Evolutionary conservation across 2,329 filamentous ascomycete genomes (phyloP).

Genomic region (Curvularia verruculosa): DNA sequence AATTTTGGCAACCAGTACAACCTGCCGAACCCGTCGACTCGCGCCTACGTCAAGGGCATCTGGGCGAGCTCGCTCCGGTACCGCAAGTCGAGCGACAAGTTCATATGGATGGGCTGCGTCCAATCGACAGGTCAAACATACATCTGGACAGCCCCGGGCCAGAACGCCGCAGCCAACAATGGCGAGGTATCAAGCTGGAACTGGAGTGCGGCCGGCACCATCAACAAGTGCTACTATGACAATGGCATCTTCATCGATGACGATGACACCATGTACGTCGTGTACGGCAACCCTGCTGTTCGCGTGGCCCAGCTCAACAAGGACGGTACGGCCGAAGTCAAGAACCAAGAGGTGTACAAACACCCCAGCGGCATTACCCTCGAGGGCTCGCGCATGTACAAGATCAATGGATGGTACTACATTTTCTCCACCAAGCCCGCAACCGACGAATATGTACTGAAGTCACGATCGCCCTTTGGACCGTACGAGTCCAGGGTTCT

Average conservation of each 20-base stretch:
- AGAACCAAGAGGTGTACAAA: conserved; percentile 54
- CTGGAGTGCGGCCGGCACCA: conserved; percentile 51
- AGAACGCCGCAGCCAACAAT: conserved; percentile 46
- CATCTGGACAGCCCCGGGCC: conserved; percentile 58
- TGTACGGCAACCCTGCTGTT: conserved; percentile 59
- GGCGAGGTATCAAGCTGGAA: conserved; percentile 42
- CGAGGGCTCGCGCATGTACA: conserved; percentile 64
- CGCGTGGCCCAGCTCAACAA: conserved; percentile 58
- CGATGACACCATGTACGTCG: conserved; percentile 65
- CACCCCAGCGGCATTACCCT: conserved; percentile 49
- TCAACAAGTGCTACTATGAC: conserved; percentile 63
- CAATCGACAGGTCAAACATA: conserved; percentile 57
- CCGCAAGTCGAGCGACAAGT: conserved; percentile 56
- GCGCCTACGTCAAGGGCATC: conserved; percentile 61
- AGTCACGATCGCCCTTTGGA: conserved; percentile 58
- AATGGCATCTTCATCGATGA: conserved; percentile 64
- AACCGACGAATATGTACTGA: conserved; percentile 57
- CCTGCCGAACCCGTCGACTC: conserved; percentile 48
- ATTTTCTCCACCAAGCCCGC: conserved; percentile 59
- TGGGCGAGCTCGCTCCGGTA: conserved; percentile 64
- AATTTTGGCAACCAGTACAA: conserved; percentile 56
- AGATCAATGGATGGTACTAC: conserved; percentile 63
- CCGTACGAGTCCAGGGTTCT: conserved; percentile 59
- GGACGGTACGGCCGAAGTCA: conserved; percentile 56
- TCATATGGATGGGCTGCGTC: conserved; percentile 65